Conservation (phyloP, 768 basidiomycete genomes). For the Pleurotus platypus region DNA sequence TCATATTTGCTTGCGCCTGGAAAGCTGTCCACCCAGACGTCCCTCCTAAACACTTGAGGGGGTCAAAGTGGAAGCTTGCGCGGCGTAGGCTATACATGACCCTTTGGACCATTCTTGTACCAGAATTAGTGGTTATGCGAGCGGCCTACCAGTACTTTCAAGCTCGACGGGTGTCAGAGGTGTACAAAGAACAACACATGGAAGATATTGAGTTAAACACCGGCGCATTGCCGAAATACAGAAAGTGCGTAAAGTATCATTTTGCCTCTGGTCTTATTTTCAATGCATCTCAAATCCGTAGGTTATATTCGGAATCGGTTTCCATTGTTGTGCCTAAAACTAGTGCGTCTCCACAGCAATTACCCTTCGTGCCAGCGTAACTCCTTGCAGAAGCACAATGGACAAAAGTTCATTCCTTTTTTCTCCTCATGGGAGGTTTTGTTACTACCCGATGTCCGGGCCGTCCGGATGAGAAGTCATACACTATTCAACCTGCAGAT, state of each 20-base stretch:
- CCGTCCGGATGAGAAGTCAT: no score
- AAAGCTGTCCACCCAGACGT: constrained; percentile 25
- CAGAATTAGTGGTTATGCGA: constrained; percentile 21
- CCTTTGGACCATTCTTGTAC: constrained; percentile 15
- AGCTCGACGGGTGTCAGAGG: constrained; percentile 9
- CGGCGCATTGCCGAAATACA: no score
- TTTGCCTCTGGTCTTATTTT: no score
- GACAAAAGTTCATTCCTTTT: neutral
- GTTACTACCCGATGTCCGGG: no score
- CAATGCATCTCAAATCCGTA: no score
- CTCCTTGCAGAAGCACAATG: neutral
- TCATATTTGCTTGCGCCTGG: constrained; percentile 27
- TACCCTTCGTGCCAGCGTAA: no score
- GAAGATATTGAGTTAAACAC: no score
- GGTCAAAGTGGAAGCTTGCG: neutral
- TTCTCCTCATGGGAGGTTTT: neutral
- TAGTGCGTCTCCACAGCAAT: no score
- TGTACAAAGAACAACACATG: neutral
- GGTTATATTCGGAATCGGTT: no score
- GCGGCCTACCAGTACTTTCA: constrained; percentile 17
- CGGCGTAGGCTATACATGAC: neutral
- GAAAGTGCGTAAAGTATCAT: no score
- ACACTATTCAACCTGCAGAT: neutral
- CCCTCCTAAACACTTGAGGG: constrained; percentile 14
- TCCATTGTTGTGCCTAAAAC: no score